Percentiles rank a stretch among this genome's conserved stretches.
Evolutionary conservation across 2,329 filamentous ascomycete genomes (phyloP).

Genomic region (Cladorrhinum sp.): DNA sequence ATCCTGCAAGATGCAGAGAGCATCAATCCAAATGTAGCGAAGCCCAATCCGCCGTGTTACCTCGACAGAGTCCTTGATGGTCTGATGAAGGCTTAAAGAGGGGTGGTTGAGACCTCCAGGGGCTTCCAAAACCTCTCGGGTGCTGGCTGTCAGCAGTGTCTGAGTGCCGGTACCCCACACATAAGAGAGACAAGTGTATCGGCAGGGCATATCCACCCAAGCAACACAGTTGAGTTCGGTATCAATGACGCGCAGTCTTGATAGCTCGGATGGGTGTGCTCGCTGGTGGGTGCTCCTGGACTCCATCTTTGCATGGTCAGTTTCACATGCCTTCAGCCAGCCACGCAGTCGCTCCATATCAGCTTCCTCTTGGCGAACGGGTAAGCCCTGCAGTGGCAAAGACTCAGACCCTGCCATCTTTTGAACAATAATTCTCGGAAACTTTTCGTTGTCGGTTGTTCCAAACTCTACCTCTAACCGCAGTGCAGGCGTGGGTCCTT

Average conservation of each 20-base stretch:
- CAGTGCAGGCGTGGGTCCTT: slow-evolving; percentile 9
- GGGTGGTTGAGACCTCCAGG: slow-evolving; percentile 1
- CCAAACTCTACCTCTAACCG: slow-evolving; percentile 12
- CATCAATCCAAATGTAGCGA: slow-evolving; percentile 18
- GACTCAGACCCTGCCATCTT: neutral
- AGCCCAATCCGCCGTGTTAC: slow-evolving; percentile 13
- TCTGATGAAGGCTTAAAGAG: slow-evolving; percentile 6
- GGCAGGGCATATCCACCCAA: neutral
- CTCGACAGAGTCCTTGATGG: slow-evolving; percentile 9
- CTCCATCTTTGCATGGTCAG: neutral
- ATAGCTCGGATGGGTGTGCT: neutral
- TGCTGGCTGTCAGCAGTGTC: slow-evolving; percentile 8
- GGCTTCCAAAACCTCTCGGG: slow-evolving; percentile 4
- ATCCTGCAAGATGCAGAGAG: slow-evolving; percentile 17
- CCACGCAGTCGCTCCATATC: slow-evolving; percentile 7
- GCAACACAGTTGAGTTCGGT: slow-evolving; percentile 6
- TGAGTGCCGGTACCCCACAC: slow-evolving; percentile 13
- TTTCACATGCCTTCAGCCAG: slow-evolving; percentile 14
- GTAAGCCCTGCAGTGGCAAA: slow-evolving; percentile 9
- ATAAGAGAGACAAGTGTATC: slow-evolving; percentile 18
- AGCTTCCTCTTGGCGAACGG: slow-evolving; percentile 7
- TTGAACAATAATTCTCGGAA: neutral
- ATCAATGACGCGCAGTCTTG: slow-evolving; percentile 13
- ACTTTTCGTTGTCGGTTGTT: neutral
- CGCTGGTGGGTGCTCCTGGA: neutral